Evolutionary conservation across 139 green algal species (phyloP), one percentile per base, ranked within the genome.

Genomic region (Chlamydomonas incerta): DNA sequence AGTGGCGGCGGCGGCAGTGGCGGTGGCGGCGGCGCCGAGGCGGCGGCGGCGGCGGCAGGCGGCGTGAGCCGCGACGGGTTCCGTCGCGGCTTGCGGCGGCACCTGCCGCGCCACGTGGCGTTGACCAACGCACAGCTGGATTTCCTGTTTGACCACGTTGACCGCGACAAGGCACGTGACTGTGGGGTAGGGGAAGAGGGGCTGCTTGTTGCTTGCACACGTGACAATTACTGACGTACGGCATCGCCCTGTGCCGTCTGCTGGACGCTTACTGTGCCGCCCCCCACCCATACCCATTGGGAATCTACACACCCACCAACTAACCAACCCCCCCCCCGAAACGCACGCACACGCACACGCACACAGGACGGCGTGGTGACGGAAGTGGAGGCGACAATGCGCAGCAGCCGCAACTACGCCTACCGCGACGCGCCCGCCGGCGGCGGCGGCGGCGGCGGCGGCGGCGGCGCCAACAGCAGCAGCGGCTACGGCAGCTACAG

Each of bases 351-450:
- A 11, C 70, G 17, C 17, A 6, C 34, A 20, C 24, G 4, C 62
- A 17, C 13, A 34, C 24, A 84, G 79, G 79, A 85, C 79, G 79
- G 79, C 21, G 79, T 85, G 31, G 46, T 85, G 9, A 58, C 41
- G 20, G 79, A 85, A 47, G 66, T 31, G 0, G 79, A 85, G 66
- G 65, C 79, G 1, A 85, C 79, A 5, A 66, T 85, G 21, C 60
- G 26, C 1, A 71, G 57, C 57, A 82, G 63, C 28, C 28, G 26
- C 57, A 52, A 26, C 11, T 82, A 82, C 58, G 29, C 73, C 11
- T 55, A 33, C n/a, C 20, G 31, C 28, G 14, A 15, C 29, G 26
- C 62, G 62, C 2, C 62, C 14, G 14, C 29, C 13, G 15, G 41
- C 34, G 58, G 74, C 26, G 58, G 74, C 21, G 37, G 58, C 8